Evolutionary conservation across 2,329 filamentous ascomycete species (phyloP).

Genomic region (Dactylellina leptospora): DNA sequence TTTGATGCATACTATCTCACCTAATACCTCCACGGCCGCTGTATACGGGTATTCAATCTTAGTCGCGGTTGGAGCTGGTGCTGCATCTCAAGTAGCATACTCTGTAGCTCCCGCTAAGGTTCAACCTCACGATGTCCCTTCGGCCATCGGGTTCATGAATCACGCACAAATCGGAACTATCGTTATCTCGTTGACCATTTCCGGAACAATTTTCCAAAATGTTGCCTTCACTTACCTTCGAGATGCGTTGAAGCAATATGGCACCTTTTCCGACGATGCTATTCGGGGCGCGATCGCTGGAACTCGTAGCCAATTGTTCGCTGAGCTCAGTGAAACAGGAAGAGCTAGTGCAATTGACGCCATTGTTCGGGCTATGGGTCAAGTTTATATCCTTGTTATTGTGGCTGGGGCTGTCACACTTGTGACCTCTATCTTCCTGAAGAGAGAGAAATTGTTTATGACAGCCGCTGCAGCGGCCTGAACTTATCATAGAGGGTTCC

Average conservation of each 20-base stretch:
- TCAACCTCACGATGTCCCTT: conserved; percentile 57
- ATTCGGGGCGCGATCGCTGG: conserved; percentile 58
- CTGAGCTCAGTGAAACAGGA: conserved; percentile 48
- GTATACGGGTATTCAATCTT: conserved; percentile 61
- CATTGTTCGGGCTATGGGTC: conserved; percentile 59
- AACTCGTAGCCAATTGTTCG: conserved; percentile 52
- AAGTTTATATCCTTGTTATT: conserved; percentile 59
- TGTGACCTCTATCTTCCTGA: conserved; percentile 59
- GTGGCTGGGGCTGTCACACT: conserved; percentile 58
- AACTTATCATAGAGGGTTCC: background rate
- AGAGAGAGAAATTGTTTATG: conserved; percentile 60
- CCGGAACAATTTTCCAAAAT: conserved; percentile 61
- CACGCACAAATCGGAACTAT: conserved; percentile 60
- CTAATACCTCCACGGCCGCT: conserved; percentile 54
- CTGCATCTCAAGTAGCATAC: conserved; percentile 60
- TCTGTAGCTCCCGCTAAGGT: conserved; percentile 61
- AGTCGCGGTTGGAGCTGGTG: conserved; percentile 61
- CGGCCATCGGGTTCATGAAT: conserved; percentile 61
- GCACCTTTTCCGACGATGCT: conserved; percentile 52
- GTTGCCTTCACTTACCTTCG: conserved; percentile 58
- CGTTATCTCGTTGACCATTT: conserved; percentile 60
- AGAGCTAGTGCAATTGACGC: conserved; percentile 58
- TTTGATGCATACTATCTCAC: conserved; percentile 57
- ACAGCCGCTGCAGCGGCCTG: conserved; percentile 47
- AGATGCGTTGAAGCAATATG: conserved; percentile 56